Percentiles rank a stretch among this genome's conserved stretches.
Conservation (phyloP, 1,139 yeast genomes). For the Pneumocystis carinii region DNA sequence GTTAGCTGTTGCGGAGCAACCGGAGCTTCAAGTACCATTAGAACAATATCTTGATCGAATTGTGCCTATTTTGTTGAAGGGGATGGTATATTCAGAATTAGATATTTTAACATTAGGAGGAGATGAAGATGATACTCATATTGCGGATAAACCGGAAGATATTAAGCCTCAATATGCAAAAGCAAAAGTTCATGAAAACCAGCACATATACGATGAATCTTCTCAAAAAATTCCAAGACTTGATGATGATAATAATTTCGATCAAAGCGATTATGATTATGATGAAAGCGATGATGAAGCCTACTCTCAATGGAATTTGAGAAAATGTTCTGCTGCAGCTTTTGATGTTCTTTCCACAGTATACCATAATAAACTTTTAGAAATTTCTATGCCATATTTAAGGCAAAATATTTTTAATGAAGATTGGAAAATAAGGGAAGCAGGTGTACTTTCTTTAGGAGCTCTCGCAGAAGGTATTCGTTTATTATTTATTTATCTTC, state of each 20-base stretch:
- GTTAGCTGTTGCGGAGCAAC: conserved; percentile 55
- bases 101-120: conserved; percentile 55
- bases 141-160: conserved; percentile 77
- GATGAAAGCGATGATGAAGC: conserved; percentile 51
- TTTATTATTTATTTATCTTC: background rate
- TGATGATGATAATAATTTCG: conserved; percentile 31
- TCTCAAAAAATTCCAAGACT: background rate
- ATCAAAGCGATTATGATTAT: conserved; percentile 43
- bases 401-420: conserved; percentile 52
- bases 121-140: conserved; percentile 54
- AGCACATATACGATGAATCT: conserved; percentile 18
- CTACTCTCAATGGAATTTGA: conserved; percentile 68
- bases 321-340: conserved; percentile 91
- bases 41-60: conserved; percentile 44
- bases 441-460: conserved; percentile 85
- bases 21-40: conserved; percentile 18
- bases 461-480: conserved; percentile 59
- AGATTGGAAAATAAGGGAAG: conserved; percentile 84
- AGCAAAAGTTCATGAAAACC: conserved; percentile 41
- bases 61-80: conserved; percentile 58
- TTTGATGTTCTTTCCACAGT: conserved; percentile 63
- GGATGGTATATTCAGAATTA: conserved; percentile 80
- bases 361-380: conserved; percentile 53
- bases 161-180: conserved; percentile 65
- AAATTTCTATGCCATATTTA: conserved; percentile 56